These are phyloP conservation scores for Edaphochlamys debaryana DNA, from an alignment of 139 green algal genomes.

Conservation along the genomic window DNA sequence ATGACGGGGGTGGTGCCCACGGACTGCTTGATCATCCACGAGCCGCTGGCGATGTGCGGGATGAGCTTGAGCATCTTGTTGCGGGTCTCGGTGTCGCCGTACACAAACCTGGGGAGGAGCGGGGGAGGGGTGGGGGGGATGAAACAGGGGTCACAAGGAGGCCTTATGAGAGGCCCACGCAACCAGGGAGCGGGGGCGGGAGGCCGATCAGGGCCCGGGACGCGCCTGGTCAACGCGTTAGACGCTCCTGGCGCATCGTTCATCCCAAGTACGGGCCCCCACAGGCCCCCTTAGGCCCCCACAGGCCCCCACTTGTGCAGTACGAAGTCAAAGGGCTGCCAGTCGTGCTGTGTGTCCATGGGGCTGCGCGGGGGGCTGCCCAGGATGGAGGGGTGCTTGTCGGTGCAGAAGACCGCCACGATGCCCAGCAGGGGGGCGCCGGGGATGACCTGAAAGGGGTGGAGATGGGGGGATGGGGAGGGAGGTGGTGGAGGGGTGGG, in stretches of 20 bases:
- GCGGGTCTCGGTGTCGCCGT: slow-evolving; percentile 48
- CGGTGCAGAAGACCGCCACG: slow-evolving; percentile 36
- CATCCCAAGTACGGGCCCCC: too few species aligned
- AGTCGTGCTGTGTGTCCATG: slow-evolving; percentile 50
- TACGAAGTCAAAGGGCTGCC: slow-evolving; percentile 58
- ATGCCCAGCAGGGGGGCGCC: slow-evolving; percentile 31
- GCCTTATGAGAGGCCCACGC: too few species aligned
- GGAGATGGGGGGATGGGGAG: background rate
- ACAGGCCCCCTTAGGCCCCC: too few species aligned
- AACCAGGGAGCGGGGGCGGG: too few species aligned
- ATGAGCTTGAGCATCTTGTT: slow-evolving; percentile 64
- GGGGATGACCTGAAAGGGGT: slow-evolving; percentile 26
- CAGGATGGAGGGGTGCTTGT: slow-evolving; percentile 32
- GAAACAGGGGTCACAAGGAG: too few species aligned
- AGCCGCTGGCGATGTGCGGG: slow-evolving; percentile 50
- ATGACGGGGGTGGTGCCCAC: slow-evolving; percentile 63
- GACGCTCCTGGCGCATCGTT: too few species aligned
- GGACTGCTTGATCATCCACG: slow-evolving; percentile 59
- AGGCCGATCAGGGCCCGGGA: too few species aligned
- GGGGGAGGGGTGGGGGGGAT: background rate
- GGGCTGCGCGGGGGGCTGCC: slow-evolving; percentile 22
- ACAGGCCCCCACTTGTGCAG: slow-evolving; percentile 46
- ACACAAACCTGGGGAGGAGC: slow-evolving; percentile 43
- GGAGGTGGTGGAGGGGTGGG: background rate
- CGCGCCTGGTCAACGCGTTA: too few species aligned